Evolutionary conservation across 768 basidiomycete genomes (phyloP).

Genomic region (Trametes cinnabarina): DNA sequence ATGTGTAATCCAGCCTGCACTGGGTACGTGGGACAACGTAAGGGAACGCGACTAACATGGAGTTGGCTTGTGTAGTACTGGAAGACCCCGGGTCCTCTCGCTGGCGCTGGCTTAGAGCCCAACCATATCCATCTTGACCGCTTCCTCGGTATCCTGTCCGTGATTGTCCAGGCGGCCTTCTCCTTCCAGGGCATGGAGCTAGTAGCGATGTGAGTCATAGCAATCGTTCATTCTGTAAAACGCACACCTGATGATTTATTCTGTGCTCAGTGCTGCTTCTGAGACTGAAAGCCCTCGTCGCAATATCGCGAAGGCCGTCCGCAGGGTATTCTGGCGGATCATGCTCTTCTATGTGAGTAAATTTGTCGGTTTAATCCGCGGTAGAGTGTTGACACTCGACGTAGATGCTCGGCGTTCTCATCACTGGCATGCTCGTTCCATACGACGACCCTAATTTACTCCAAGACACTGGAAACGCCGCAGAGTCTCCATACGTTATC

Average conservation of each 20-base stretch:
- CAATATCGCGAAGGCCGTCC: constrained; percentile 74
- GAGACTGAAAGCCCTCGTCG: constrained; percentile 77
- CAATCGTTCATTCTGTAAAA: constrained; percentile 16
- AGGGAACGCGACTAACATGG: too few relatives aligned
- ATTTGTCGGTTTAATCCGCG: background rate
- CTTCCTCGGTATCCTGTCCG: constrained; percentile 41
- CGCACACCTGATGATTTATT: background rate
- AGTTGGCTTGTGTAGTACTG: constrained; percentile 47
- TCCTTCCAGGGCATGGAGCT: constrained; percentile 79
- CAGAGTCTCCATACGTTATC: constrained; percentile 81
- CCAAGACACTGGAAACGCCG: constrained; percentile 57
- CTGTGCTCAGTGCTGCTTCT: constrained; percentile 59
- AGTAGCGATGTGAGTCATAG: constrained; percentile 54
- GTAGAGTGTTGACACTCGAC: background rate
- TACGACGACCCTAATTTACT: constrained; percentile 58
- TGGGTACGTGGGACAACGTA: too few relatives aligned
- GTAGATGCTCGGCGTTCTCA: constrained; percentile 65
- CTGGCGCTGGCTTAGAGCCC: constrained; percentile 32
- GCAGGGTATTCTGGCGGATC: constrained; percentile 79
- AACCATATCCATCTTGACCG: constrained; percentile 36
- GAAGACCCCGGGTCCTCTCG: constrained; percentile 66
- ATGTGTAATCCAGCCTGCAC: too few relatives aligned
- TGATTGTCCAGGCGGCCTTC: constrained; percentile 60
- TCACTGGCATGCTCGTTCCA: constrained; percentile 79
- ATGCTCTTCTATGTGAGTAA: constrained; percentile 65